Evolutionary conservation across 371 early-diverging fungal species (phyloP), one percentile per base, ranked within the genome.

Genomic region (Mucor racemosus): DNA sequence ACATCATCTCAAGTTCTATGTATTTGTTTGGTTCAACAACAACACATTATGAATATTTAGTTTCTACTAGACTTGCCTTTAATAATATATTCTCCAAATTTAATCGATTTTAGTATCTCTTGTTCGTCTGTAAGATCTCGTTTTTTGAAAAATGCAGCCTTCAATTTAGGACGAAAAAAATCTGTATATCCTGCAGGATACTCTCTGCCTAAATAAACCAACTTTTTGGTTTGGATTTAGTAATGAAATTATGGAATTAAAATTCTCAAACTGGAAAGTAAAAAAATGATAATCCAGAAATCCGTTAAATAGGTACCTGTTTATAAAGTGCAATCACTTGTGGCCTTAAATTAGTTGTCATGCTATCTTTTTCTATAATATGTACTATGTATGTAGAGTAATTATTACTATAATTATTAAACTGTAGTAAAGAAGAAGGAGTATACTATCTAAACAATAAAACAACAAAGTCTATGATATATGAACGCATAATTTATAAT

Each of bases 1-100:
- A 90, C 80, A 92, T 78, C 17, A 86, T 86, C 75, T 92, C 92
- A 36, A 92, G 76, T 61, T 92, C 92, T 86, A 74, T 33, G 19
- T 10, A 7, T 4, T 7, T 3, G 17, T 33, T 33, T 60, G 9
- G 56, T 54, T 26, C 26, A 38, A 11, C 38, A 38, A 2, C 38
- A n/a, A 3, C 26, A 15, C 26, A 17, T 19, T 6, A 36, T 38
- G 6, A 15, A 35, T 7, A 19, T 36, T 46, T 44, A n/a, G 14
- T 36, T n/a, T 7, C 1, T 46, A 21, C 10, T 19, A 15, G 3
- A 7, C 17, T 58, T 72, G 83, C 88, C 88, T 84, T 89, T 89
- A 50, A 85, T 78, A 19, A 89, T 76, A 73, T 82, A 89, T 64
- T 88, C 80, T 21, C 91, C 92, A 66, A 82, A 81, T 14, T 84